Conservation (phyloP, 2,329 filamentous ascomycete species). For the Exophiala xenobiotica region DNA sequence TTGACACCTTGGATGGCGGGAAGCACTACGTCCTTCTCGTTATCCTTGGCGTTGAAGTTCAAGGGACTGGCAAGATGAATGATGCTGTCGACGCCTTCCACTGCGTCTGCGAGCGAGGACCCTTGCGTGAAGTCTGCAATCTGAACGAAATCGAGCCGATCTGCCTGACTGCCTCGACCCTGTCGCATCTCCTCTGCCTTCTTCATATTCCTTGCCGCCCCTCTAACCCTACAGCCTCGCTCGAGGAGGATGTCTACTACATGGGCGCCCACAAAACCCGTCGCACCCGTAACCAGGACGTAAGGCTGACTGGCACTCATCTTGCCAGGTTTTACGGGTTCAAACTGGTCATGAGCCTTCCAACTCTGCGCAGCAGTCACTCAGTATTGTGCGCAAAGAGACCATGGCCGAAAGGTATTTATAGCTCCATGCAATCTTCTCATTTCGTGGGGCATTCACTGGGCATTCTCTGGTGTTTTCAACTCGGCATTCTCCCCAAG, state of each 20-base stretch:
- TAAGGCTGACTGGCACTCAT: background rate
- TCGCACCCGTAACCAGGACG: slow-evolving; percentile 32
- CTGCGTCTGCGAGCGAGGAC: slow-evolving; percentile 67
- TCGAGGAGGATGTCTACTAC: slow-evolving; percentile 26
- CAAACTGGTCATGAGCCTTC: too few species aligned
- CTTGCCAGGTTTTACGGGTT: background rate
- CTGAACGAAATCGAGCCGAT: slow-evolving; percentile 61
- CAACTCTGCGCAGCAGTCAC: too few species aligned
- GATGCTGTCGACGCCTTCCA: slow-evolving; percentile 68
- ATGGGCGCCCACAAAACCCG: slow-evolving; percentile 35
- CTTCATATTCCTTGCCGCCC: slow-evolving; percentile 15
- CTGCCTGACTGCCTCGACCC: slow-evolving; percentile 10
- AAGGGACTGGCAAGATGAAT: slow-evolving; percentile 74
- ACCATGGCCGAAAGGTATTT: too few species aligned
- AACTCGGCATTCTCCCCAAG: too few species aligned
- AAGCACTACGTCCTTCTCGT: slow-evolving; percentile 60
- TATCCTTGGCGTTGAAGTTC: slow-evolving; percentile 68
- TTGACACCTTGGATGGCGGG: slow-evolving; percentile 64
- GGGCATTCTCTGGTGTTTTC: too few species aligned
- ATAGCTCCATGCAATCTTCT: too few species aligned
- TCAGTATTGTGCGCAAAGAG: too few species aligned
- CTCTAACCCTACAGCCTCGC: slow-evolving; percentile 22
- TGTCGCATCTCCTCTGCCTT: slow-evolving; percentile 21
- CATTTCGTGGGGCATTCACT: too few species aligned
- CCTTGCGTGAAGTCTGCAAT: slow-evolving; percentile 70